Conservation (phyloP, 202 grass and related monocot species). For the Zizania palustris region DNA sequence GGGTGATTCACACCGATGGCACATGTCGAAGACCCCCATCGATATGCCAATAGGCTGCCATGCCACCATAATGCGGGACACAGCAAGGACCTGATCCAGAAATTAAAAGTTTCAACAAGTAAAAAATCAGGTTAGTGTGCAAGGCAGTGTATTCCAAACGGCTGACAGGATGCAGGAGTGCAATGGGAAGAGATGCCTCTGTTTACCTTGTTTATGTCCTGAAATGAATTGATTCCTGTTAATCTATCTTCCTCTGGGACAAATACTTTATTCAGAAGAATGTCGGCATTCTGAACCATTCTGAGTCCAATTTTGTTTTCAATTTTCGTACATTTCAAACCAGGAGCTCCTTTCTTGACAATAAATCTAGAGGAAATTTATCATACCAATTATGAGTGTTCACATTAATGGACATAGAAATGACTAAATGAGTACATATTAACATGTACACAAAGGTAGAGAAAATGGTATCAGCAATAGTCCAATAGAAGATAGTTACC, state of each 20-base stretch:
- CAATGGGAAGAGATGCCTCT: neutral
- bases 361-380: constrained; percentile 74
- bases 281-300: constrained; percentile 99
- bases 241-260: constrained; percentile 91
- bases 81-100: constrained; percentile 75
- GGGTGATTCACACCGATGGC: constrained; percentile 62
- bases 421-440: constrained; percentile 19
- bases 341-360: constrained; percentile 80
- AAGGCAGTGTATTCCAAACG: constrained; percentile 12
- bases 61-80: constrained; percentile 91
- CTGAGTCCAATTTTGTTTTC: constrained; percentile 98
- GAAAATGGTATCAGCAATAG: neutral
- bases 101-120: constrained; percentile 27
- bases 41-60: constrained; percentile 98
- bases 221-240: constrained; percentile 84
- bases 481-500: constrained; percentile 50
- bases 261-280: constrained; percentile 90
- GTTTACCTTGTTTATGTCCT: constrained; percentile 92
- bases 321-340: constrained; percentile 87
- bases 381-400: constrained; percentile 26
- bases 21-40: constrained; percentile 94
- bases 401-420: constrained; percentile 6
- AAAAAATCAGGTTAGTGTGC: constrained; percentile 3
- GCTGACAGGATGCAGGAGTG: neutral
- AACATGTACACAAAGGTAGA: constrained; percentile 13